Percentiles rank a stretch among this genome's conserved stretches.
phyloP scores from a whole-genome alignment of 2,329 filamentous ascomycete genomes.

The Macroventuria anomochaeta region DNA sequence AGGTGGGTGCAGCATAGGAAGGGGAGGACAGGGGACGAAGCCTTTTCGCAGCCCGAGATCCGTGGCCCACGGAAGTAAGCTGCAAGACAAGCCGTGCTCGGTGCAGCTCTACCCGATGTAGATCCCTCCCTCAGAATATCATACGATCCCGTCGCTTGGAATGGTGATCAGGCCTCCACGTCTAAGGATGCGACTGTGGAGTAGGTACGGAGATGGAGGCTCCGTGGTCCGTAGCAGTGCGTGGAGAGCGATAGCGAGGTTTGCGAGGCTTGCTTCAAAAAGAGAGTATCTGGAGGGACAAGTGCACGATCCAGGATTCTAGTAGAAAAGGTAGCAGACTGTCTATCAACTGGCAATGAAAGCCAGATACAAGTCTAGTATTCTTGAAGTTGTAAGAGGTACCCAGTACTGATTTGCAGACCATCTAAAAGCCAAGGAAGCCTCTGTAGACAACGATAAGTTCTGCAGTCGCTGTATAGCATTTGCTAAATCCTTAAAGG shows the following conservation, averaged over 20 bases:
- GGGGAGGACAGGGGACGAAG: neutral
- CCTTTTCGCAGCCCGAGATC: slow-evolving; percentile 7
- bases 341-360: no score
- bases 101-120: slow-evolving; percentile 3
- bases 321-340: no score
- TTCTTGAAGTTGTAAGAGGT: no score
- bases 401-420: no score
- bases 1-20: neutral
- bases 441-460: no score
- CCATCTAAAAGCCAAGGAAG: no score
- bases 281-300: no score
- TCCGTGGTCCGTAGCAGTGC: neutral
- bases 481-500: no score
- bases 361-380: no score
- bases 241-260: neutral
- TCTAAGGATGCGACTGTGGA: neutral
- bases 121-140: neutral
- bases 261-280: neutral
- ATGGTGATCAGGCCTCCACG: neutral
- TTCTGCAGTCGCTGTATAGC: no score
- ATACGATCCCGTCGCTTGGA: neutral
- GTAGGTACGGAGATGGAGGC: neutral
- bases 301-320: no score
- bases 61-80: neutral
- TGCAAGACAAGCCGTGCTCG: slow-evolving; percentile 7